Evolutionary conservation across 2,329 filamentous ascomycete genomes (phyloP).

Genomic region (Alternaria gansuensis): DNA sequence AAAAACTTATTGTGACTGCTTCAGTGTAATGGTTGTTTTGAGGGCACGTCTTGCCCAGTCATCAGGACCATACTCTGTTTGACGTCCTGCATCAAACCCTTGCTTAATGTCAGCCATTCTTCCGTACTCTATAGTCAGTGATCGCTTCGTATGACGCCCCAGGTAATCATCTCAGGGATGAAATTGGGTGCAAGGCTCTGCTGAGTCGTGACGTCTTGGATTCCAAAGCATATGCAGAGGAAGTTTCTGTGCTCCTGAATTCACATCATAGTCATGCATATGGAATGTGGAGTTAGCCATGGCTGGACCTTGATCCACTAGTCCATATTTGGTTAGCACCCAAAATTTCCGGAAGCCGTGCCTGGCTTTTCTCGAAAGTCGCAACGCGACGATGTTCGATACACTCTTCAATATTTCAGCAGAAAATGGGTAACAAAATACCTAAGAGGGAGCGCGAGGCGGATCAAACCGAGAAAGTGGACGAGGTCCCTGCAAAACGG

Average conservation of each 20-base stretch:
- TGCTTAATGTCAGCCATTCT: background rate
- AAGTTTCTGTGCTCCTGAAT: background rate
- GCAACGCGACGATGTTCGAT: constrained; percentile 13
- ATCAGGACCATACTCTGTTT: background rate
- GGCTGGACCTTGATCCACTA: constrained; percentile 9
- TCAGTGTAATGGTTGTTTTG: too few relatives aligned
- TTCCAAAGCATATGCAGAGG: background rate
- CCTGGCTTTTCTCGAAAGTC: constrained; percentile 19
- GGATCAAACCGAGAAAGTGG: constrained; percentile 25
- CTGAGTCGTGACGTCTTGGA: background rate
- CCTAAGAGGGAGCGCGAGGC: constrained; percentile 43
- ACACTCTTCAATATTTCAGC: constrained; percentile 4
- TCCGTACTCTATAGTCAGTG: background rate
- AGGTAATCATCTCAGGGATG: background rate
- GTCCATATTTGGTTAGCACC: constrained; percentile 12
- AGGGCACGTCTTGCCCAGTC: background rate
- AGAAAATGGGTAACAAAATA: constrained; percentile 39
- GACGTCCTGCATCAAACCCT: background rate
- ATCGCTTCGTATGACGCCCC: background rate
- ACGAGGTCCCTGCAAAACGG: constrained; percentile 42
- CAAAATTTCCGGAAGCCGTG: constrained; percentile 21
- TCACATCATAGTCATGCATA: too few relatives aligned
- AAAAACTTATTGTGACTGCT: background rate
- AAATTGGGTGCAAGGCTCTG: background rate
- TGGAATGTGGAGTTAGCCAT: background rate